These are phyloP conservation scores for Aspergillus cristatus DNA, from an alignment of 495 filamentous ascomycete genomes.

Conservation along the genomic window DNA sequence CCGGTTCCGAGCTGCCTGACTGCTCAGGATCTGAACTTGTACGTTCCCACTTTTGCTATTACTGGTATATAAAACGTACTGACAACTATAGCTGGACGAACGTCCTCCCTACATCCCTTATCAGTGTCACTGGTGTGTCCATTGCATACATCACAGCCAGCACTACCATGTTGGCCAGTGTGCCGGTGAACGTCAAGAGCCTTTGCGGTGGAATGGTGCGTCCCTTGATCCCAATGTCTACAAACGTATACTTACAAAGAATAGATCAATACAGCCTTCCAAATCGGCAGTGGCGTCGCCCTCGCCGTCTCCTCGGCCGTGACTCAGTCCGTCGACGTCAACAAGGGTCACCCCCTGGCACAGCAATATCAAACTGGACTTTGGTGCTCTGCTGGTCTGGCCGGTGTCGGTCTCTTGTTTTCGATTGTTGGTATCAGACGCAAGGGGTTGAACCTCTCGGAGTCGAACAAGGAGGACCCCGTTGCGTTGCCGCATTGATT, in stretches of 20 bases:
- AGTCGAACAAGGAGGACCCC: neutral
- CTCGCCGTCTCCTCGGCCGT: constrained; percentile 29
- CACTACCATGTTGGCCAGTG: constrained; percentile 25
- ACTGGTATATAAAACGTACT: constrained; percentile 3
- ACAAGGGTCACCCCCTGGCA: constrained; percentile 20
- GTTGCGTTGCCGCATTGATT: neutral
- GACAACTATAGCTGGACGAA: constrained; percentile 24
- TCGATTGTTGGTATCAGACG: constrained; percentile 6
- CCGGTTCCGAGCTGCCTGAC: constrained; percentile 25
- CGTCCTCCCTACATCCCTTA: constrained; percentile 23
- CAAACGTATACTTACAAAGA: constrained; percentile 4
- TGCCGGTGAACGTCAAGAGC: constrained; percentile 25
- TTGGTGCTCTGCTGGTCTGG: constrained; percentile 27
- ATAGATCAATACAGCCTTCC: constrained; percentile 30
- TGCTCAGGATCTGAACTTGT: constrained; percentile 19
- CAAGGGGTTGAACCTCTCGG: neutral
- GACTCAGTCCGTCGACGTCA: constrained; percentile 23
- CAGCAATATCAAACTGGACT: constrained; percentile 27
- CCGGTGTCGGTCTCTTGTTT: constrained; percentile 21
- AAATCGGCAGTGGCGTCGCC: constrained; percentile 29
- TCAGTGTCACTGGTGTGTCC: constrained; percentile 29
- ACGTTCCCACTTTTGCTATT: constrained; percentile 1
- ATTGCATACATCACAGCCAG: constrained; percentile 30
- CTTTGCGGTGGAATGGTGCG: constrained; percentile 28
- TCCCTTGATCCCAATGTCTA: neutral